Base-by-base conservation (phyloP, 2,329 filamentous ascomycete species). In the Trichophyton rubrum region DNA sequence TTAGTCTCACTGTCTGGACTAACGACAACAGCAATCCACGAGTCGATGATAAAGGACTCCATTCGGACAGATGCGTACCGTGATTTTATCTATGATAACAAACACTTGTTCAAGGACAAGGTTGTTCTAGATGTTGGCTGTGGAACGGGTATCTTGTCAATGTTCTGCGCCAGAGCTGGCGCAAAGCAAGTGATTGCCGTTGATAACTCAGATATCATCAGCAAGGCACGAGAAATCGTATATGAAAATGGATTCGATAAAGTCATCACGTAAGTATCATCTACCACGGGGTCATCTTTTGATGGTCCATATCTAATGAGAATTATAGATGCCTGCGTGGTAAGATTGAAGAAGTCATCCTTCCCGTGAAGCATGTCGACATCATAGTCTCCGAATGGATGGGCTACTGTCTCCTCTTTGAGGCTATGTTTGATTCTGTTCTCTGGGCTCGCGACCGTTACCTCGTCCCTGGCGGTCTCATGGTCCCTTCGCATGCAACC, bases 381-480 rank as follows among this genome's bases (percentile, higher is more conserved):
- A 87, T 97, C 68, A 96, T 97, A 70, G 86, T 97, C 63, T 95
- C 89, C 62, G 91, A 97, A 73, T 97, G 91, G 91, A 97, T 97
- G 91, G 91, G 91, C 33, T 97, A 97, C 72, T 89, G 86, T 65
- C 81, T 96, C 17, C 81, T 96, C 4, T 97, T 95, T 73, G 91
- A 97, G 75, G 90, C 90, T 60, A 97, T 97, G 91, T 84, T 97
- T 30, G 90, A 93, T 65, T 95, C 89, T 56, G 89, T 97, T 22
- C 80, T 97, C 58, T 92, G 85, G 69, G 92, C 92, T 49, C 82
- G 91, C 63, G 91, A 97, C 74, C 85, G 83, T 66, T 96, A 96
- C 73, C 83, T 97, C 24, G 85, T 82, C 62, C 83, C 86, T 0
- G 86, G 84, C 60, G 91, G 91, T 15, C 79, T 96, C 59, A 85